Percentiles rank a stretch among this genome's conserved stretches.
Evolutionary conservation across 73 alveolate genomes (phyloP).

Genomic region (Paramecium octaurelia): DNA sequence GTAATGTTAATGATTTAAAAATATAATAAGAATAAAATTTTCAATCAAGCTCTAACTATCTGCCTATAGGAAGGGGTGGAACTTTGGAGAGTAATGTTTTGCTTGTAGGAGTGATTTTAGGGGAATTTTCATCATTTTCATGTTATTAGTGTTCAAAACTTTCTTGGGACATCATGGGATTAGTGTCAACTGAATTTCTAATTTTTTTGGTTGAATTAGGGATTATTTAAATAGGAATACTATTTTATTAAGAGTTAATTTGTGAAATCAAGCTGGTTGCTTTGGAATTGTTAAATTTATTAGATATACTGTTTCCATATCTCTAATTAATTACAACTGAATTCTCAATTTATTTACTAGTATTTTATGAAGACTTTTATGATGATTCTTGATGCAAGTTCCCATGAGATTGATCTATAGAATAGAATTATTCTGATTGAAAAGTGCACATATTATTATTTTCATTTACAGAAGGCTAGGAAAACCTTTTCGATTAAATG

Average conservation of each 20-base stretch:
- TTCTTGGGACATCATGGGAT: background rate
- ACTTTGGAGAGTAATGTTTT: constrained; percentile 3
- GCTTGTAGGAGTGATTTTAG: background rate
- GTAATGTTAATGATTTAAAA: background rate
- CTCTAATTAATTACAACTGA: background rate
- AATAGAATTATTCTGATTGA: background rate
- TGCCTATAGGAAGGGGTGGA: background rate
- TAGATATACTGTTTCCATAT: background rate
- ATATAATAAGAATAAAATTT: background rate
- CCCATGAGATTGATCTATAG: background rate
- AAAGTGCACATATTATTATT: background rate
- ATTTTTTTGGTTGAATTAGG: background rate
- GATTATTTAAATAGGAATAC: background rate
- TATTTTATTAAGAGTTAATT: background rate
- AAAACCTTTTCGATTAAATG: background rate
- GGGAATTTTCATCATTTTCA: background rate
- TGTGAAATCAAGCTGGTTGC: background rate
- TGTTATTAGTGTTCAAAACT: background rate
- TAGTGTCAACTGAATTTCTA: background rate
- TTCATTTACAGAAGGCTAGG: background rate
- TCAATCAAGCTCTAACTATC: background rate
- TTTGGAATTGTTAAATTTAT: background rate
- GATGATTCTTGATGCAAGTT: background rate
- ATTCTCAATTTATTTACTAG: background rate
- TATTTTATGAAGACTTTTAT: background rate